phyloP scores from a whole-genome alignment of 371 early-diverging fungal species.

The Lichtheimia ornata region DNA sequence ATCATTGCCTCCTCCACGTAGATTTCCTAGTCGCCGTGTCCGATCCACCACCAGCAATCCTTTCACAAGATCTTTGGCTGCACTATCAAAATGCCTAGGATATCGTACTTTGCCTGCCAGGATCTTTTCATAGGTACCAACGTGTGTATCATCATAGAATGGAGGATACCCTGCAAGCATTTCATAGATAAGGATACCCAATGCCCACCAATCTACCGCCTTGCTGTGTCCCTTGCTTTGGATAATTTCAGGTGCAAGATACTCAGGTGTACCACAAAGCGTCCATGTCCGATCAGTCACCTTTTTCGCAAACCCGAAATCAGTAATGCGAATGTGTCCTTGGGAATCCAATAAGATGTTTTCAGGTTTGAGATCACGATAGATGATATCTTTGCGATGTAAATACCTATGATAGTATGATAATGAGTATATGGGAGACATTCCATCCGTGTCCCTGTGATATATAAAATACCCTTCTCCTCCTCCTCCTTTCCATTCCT shows the following conservation, averaged over 20 bases:
- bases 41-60: constrained; percentile 77
- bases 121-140: constrained; percentile 86
- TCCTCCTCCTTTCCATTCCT: too few relatives aligned
- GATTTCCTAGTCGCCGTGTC: constrained; percentile 76
- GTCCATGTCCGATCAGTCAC: constrained; percentile 85
- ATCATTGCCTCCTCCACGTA: constrained; percentile 48
- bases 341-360: constrained; percentile 86
- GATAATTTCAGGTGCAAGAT: constrained; percentile 98
- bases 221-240: constrained; percentile 95
- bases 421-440: neutral
- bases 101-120: constrained; percentile 72
- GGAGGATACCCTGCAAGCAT: constrained; percentile 95
- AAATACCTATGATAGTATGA: constrained; percentile 58
- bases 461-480: neutral
- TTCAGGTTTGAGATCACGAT: constrained; percentile 96
- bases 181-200: constrained; percentile 97
- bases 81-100: constrained; percentile 76
- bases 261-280: constrained; percentile 99
- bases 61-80: constrained; percentile 78
- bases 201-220: constrained; percentile 98
- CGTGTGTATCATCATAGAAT: constrained; percentile 94
- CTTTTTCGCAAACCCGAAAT: constrained; percentile 98
- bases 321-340: constrained; percentile 98
- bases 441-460: neutral
- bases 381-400: constrained; percentile 91